Conservation (phyloP, 2,329 filamentous ascomycete species). For the Talaromyces sp. region DNA sequence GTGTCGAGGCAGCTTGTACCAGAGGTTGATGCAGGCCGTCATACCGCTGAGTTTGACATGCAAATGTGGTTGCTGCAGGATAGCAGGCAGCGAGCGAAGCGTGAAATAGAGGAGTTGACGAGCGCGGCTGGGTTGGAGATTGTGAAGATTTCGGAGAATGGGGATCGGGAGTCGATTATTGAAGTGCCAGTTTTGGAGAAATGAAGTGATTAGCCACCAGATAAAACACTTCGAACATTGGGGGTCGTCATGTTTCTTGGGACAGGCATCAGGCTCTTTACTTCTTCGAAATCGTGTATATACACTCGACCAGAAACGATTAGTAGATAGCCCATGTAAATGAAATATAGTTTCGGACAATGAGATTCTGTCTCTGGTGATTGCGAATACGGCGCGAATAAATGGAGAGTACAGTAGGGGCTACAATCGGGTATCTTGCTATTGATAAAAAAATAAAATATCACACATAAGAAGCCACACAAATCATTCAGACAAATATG, state of each 20-base stretch:
- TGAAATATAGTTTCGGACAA: neutral
- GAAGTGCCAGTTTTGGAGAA: neutral
- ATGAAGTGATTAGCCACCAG: neutral
- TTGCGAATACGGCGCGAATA: neutral
- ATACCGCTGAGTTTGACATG: neutral
- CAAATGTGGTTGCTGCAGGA: slow-evolving; percentile 9
- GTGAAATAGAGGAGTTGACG: neutral
- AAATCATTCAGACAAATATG: neutral
- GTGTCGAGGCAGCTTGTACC: neutral
- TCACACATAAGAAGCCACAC: neutral
- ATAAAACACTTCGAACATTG: neutral
- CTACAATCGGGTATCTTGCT: slow-evolving; percentile 11
- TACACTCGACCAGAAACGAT: neutral
- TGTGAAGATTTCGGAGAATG: neutral
- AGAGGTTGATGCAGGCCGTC: neutral
- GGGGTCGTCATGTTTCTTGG: neutral
- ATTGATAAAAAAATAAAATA: neutral
- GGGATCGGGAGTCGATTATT: neutral
- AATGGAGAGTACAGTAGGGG: neutral
- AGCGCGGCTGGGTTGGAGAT: neutral
- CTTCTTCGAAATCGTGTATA: neutral
- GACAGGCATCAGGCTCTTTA: neutral
- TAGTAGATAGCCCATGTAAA: neutral
- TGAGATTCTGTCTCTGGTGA: neutral
- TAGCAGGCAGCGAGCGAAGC: neutral